Evolutionary conservation across 73 alveolate species (phyloP), one percentile per base, ranked within the genome.

Genomic region (Diophrys appendiculata): DNA sequence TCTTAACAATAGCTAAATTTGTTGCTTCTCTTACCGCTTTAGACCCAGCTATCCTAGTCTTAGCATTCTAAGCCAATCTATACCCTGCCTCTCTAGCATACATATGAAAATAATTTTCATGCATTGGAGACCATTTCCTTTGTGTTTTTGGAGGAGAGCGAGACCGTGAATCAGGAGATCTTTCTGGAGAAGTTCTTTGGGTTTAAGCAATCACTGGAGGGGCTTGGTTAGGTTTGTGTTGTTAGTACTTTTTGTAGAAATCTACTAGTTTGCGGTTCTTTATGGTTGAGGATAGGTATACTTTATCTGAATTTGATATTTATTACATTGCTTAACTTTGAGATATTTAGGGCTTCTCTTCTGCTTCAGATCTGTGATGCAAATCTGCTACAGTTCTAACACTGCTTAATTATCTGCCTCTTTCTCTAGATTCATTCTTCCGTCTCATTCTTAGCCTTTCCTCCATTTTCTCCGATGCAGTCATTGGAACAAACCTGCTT

Each of bases 401-500:
- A 5, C 60, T 43, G 60, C 18, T 18, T 43, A 11, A 43, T 43
- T 11, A 43, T n/a, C n/a, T n/a, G n/a, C n/a, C n/a, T n/a, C n/a
- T n/a, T n/a, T n/a, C n/a, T n/a, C n/a, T n/a, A 18, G 60, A 43
- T 43, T 18, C 18, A 43, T 43, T 11, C 18, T 18, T 5, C 60
- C 5, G 18, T 43, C 60, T 43, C 60, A 11, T 18, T 18, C 18
- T 43, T 43, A 43, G 5, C 18, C 60, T 43, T 43, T 43, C 60
- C 18, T 43, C 60, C 18, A 5, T 43, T 11, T 18, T 43, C 60
- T 43, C 18, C 60, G n/a, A 11, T 43, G 60, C 5, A 18, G 60
- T 43, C 60, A 43, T 43, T 43, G 60, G 60, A n/a, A n/a, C n/a
- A n/a, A n/a, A n/a, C n/a, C n/a, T n/a, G 60, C 60, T 43, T 11